Conservation (phyloP, 23 red algal genomes). For the Rhodosorus marinus region DNA sequence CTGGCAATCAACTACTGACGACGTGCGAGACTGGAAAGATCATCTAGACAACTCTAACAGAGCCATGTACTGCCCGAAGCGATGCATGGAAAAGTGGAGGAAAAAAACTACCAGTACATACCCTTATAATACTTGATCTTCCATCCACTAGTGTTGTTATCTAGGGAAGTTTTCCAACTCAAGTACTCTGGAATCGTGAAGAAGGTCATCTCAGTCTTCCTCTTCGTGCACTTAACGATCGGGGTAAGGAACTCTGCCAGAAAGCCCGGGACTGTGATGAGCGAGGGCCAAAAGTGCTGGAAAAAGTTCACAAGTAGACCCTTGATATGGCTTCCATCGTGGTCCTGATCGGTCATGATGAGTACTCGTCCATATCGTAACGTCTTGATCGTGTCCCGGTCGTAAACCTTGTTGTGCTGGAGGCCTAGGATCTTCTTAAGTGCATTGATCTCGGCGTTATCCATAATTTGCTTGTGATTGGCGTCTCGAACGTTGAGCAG, state of each 20-base stretch:
- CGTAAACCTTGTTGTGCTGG: slow-evolving; percentile 58
- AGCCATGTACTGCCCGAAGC: no score
- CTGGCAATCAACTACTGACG: no score
- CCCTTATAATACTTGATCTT: slow-evolving; percentile 97
- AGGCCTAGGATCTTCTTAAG: slow-evolving; percentile 92
- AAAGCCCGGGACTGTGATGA: slow-evolving; percentile 61
- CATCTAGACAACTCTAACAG: no score
- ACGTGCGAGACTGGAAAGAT: no score
- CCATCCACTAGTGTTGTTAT: slow-evolving; percentile 22
- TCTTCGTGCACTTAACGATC: slow-evolving; percentile 51
- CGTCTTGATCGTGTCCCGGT: slow-evolving; percentile 35
- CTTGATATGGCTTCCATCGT: slow-evolving; percentile 98
- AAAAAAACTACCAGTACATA: no score
- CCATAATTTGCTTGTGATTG: slow-evolving; percentile 84
- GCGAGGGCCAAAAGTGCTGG: slow-evolving; percentile 88
- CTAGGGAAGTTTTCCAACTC: slow-evolving; percentile 15
- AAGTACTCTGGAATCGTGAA: slow-evolving; percentile 79
- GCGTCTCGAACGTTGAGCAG: slow-evolving; percentile 94
- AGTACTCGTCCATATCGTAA: slow-evolving; percentile 91
- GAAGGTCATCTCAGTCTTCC: slow-evolving; percentile 20
- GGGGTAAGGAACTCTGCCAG: slow-evolving; percentile 94
- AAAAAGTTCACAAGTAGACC: slow-evolving; percentile 94
- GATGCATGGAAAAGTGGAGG: no score
- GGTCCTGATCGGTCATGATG: slow-evolving; percentile 99
- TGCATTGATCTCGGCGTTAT: slow-evolving; percentile 79